Evolutionary conservation across 2,329 filamentous ascomycete genomes (phyloP).

Genomic region (Ophiocordyceps camponoti-floridani): DNA sequence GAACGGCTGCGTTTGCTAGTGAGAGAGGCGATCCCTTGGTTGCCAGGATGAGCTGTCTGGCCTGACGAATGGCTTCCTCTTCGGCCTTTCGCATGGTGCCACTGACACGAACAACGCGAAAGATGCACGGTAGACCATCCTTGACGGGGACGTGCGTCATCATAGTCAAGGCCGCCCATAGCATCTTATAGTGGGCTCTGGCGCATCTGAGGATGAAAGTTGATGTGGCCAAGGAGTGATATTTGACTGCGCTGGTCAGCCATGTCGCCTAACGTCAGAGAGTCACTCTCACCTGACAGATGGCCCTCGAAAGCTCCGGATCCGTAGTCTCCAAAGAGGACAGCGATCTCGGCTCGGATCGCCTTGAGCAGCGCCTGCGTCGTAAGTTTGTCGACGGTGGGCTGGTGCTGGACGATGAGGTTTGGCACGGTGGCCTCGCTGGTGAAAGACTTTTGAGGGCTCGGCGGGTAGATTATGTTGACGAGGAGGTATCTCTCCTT

Average conservation of each 20-base stretch:
- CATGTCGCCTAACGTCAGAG: background rate
- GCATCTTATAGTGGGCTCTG: slow-evolving; percentile 64
- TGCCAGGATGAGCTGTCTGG: slow-evolving; percentile 51
- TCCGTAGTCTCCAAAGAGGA: slow-evolving; percentile 80
- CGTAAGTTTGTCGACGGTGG: slow-evolving; percentile 56
- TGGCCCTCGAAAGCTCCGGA: slow-evolving; percentile 53
- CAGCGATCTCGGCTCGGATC: slow-evolving; percentile 51
- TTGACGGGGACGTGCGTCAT: slow-evolving; percentile 50
- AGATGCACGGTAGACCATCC: slow-evolving; percentile 50
- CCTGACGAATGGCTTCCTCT: slow-evolving; percentile 69
- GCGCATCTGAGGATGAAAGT: slow-evolving; percentile 81
- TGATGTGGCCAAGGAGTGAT: slow-evolving; percentile 78
- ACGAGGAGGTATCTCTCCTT: slow-evolving; percentile 95
- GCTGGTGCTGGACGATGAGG: slow-evolving; percentile 59
- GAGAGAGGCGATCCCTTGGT: slow-evolving; percentile 27
- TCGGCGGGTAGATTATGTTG: slow-evolving; percentile 71
- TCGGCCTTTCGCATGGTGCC: slow-evolving; percentile 88
- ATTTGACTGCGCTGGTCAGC: slow-evolving; percentile 51
- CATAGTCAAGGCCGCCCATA: slow-evolving; percentile 79
- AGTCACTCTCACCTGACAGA: slow-evolving; percentile 37
- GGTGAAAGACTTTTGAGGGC: slow-evolving; percentile 14
- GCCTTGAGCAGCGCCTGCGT: slow-evolving; percentile 45
- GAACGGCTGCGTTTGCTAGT: background rate
- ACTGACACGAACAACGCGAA: slow-evolving; percentile 71
- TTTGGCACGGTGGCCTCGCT: slow-evolving; percentile 26